Base-by-base conservation (phyloP, 176 grass and related monocot genomes). In the Bonia amplexicaulis region DNA sequence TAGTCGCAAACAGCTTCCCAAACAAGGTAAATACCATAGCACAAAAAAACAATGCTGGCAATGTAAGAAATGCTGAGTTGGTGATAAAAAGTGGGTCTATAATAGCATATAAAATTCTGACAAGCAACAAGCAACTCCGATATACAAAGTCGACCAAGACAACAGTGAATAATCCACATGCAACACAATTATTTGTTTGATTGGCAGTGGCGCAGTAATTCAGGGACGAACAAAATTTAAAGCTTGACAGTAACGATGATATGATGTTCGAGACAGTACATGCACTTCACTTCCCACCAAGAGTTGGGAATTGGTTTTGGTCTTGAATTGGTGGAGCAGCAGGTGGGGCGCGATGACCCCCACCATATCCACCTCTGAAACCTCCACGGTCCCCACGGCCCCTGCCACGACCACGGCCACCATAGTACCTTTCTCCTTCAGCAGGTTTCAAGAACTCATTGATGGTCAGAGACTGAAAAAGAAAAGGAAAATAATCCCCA, bases 361-460 rank as follows among this genome's bases (percentile, higher is more conserved):
- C 81, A 69, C 77, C 87, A 19, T 73, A 88, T 51, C 87, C 85
- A 52, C 86, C 90, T 78, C 78, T 66, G 70, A 91, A 91, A 22
- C 83, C 87, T 35, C 89, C 95, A 11, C 88, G 90, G 41, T 87
- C 84, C n/a, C 87, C 88, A 0, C 95, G 90, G 4, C 89, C 92
- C 59, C 89, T 92, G 54, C 91, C 88, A 40, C 89, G 91, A 0
- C 95, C 95, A 14, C 95, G 89, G 3, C 95, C 88, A 1, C 80
- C 90, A 67, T 93, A 91, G 84, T 58, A 81, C 59, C 87, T 88
- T 48, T 93, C 91, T 69, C 95, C 93, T 85, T 95, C 95, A 77
- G 91, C 89, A 16, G 93, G 92, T 81, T 95, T 97, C 26, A 97
- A 31, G 57, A 97, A 97, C 79, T 97, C 95, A 0, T 91, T 97